A percentile compares a stretch with the other conserved stretches of the same genome.
Conservation (phyloP, 176 grass and related monocot species). For the Carex kokanica region DNA sequence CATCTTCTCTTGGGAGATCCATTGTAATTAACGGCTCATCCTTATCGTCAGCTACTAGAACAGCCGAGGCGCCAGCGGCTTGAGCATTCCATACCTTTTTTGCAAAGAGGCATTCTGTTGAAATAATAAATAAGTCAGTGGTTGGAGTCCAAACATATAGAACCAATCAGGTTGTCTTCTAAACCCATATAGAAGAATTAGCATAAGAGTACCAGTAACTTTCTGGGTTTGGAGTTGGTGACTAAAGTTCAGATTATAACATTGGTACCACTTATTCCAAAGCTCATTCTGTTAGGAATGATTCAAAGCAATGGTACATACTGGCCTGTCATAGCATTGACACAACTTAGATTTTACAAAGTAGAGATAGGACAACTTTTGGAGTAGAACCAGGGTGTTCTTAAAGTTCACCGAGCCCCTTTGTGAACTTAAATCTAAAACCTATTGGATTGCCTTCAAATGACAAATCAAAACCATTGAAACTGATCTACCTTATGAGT, state of each 20-base stretch:
- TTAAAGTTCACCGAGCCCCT: too few species aligned
- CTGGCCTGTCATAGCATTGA: neutral
- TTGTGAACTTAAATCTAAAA: too few species aligned
- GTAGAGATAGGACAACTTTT: neutral
- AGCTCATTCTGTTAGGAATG: neutral
- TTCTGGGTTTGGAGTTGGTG: neutral
- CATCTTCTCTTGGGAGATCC: slow-evolving; percentile 94
- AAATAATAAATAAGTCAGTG: neutral
- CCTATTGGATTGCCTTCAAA: too few species aligned
- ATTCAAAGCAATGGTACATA: neutral
- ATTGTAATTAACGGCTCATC: slow-evolving; percentile 93
- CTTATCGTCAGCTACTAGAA: slow-evolving; percentile 92
- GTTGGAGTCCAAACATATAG: neutral
- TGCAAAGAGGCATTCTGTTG: slow-evolving; percentile 77
- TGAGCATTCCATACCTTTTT: slow-evolving; percentile 99
- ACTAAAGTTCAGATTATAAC: neutral
- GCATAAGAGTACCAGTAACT: neutral
- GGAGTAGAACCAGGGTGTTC: too few species aligned
- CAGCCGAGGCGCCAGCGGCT: slow-evolving; percentile 84
- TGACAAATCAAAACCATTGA: too few species aligned
- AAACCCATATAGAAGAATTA: neutral
- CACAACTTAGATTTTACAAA: neutral
- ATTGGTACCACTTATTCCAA: neutral
- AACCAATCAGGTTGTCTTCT: neutral
- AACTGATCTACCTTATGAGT: too few species aligned